Conservation (phyloP, 176 grass and related monocot species). For the Sorghum bicolor region DNA sequence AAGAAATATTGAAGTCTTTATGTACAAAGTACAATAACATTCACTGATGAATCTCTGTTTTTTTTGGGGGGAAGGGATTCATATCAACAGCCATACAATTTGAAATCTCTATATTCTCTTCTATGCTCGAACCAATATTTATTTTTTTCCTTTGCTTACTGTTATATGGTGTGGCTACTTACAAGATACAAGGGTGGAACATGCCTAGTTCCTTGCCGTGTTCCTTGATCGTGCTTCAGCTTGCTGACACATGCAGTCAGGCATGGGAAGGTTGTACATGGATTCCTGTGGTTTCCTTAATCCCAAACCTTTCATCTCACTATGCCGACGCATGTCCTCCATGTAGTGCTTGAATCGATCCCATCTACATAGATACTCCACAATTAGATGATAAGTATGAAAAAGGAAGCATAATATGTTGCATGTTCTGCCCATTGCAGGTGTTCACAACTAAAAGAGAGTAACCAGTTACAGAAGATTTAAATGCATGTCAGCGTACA, state of each 20-base stretch:
- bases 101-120: conserved; percentile 15
- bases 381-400: neutral
- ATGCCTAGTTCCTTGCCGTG: neutral
- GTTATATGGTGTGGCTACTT: conserved; percentile 24
- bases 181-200: conserved; percentile 29
- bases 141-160: conserved; percentile 13
- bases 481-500: neutral
- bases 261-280: conserved; percentile 77
- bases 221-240: conserved; percentile 30
- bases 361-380: conserved; percentile 49
- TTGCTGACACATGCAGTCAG: conserved; percentile 83
- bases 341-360: conserved; percentile 72
- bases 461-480: neutral
- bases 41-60: neutral
- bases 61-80: conserved; percentile 1
- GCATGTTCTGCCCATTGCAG: neutral
- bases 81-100: conserved; percentile 12
- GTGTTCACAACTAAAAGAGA: neutral
- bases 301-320: conserved; percentile 57
- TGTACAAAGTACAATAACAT: neutral
- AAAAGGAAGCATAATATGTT: neutral
- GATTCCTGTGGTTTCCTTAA: conserved; percentile 62
- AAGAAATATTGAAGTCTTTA: neutral
- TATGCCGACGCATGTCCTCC: conserved; percentile 69
- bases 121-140: neutral